A percentile compares a stretch with the other conserved stretches of the same genome.
These are phyloP conservation scores for Fusarium metavorans DNA, from an alignment of 2,329 filamentous ascomycete genomes.

Conservation along the genomic window DNA sequence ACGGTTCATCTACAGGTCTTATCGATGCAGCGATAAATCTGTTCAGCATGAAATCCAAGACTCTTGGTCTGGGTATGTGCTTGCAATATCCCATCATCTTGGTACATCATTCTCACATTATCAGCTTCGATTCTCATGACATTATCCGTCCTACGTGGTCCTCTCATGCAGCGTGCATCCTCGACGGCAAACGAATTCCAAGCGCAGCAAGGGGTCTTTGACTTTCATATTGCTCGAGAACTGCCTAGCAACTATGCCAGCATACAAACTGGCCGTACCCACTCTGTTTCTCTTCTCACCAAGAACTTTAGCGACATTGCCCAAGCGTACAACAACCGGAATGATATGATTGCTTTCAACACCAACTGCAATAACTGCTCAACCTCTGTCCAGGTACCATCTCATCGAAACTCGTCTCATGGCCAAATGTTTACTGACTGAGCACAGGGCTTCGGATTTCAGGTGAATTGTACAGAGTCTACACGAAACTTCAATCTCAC, in stretches of 20 bases:
- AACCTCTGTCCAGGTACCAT: slow-evolving; percentile 10
- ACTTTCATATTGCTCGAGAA: slow-evolving; percentile 36
- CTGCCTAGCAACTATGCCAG: slow-evolving; percentile 29
- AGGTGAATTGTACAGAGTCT: slow-evolving; percentile 32
- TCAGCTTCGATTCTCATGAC: slow-evolving; percentile 37
- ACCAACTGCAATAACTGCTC: slow-evolving; percentile 35
- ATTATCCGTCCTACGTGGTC: slow-evolving; percentile 33
- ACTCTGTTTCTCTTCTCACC: slow-evolving; percentile 25
- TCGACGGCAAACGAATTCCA: slow-evolving; percentile 27
- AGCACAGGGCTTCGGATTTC: slow-evolving; percentile 26
- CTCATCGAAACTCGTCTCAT: neutral
- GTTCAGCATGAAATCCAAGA: slow-evolving; percentile 31
- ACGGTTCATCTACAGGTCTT: slow-evolving; percentile 34
- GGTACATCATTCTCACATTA: neutral
- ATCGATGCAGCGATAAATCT: slow-evolving; percentile 28
- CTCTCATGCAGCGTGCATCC: slow-evolving; percentile 34
- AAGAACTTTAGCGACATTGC: slow-evolving; percentile 37
- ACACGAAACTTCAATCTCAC: slow-evolving; percentile 23
- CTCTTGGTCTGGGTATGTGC: slow-evolving; percentile 26
- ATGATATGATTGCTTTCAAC: slow-evolving; percentile 22
- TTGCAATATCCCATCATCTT: rapidly evolving
- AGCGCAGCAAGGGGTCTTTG: slow-evolving; percentile 1
- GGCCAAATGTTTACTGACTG: neutral
- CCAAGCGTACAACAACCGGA: slow-evolving; percentile 30
- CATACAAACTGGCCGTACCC: slow-evolving; percentile 31